Base-by-base conservation (phyloP, 305 asterid genomes). In the Rubia peregrina region DNA sequence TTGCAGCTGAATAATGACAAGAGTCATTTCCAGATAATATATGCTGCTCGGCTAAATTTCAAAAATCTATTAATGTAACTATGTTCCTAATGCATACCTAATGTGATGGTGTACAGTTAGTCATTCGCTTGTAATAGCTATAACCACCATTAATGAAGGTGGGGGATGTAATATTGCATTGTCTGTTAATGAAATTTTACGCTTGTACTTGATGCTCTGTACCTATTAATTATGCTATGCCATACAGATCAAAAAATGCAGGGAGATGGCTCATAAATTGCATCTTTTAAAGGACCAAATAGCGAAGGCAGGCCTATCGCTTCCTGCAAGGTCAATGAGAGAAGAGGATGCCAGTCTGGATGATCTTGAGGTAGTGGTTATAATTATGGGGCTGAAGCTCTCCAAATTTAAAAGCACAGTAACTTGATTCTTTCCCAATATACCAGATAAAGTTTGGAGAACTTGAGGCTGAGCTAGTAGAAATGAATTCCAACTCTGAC, bases 211-310 rank as follows among this genome's bases (percentile, higher is more conserved):
- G 46, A 41, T 16, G 55, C 77, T 13, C 11, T 51, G 38, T 55
- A 40, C 42, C 42, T 55, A 13, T 66, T 21, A 57, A 22, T 65
- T 76, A 71, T 55, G 70, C 55, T 76, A 44, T 53, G 68, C 66
- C 73, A 44, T 76, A 75, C 75, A 95, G 99, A 88, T 95, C 73
- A 92, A 90, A 89, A 83, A 96, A 84, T 87, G 92, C 68, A 97
- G 96, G 79, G 99, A 95, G 85, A 88, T 95, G 98, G 98, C 98
- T 71, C 98, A 97, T 19, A 90, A 95, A 72, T 79, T 95, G 76
- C 89, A 97, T 65, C 88, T 90, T 80, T 90, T 95, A 66, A 90
- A 84, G 66, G 98, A 92, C 61, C 98, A 92, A 84, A 95, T 95
- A 87, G 79, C 81, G 14, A 95, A 85, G 78, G 95, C 97, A 41